Evolutionary conservation across 192 early-diverging fungal genomes (phyloP).

Genomic region (Coemansia interrupta): DNA sequence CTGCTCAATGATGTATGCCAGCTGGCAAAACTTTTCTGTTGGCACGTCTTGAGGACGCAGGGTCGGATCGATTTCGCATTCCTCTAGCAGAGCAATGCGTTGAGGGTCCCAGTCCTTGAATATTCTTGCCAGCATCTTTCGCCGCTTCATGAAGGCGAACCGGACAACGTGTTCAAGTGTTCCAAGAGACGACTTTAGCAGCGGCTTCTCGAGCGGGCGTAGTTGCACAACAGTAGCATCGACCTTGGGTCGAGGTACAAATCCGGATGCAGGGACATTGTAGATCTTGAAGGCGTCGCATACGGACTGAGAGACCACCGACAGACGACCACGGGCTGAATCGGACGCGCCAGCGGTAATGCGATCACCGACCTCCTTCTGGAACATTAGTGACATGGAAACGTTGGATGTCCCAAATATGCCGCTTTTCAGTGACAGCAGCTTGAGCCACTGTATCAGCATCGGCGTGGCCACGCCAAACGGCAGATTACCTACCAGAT

Average conservation of each 20-base stretch:
- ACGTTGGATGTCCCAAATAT: slow-evolving; percentile 56
- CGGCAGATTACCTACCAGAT: slow-evolving; percentile 76
- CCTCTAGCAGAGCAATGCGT: slow-evolving; percentile 45
- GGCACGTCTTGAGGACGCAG: slow-evolving; percentile 63
- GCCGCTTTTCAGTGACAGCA: slow-evolving; percentile 55
- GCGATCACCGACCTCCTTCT: slow-evolving; percentile 71
- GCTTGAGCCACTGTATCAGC: slow-evolving; percentile 68
- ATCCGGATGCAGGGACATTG: slow-evolving; percentile 58
- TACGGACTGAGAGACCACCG: slow-evolving; percentile 68
- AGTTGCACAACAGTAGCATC: slow-evolving; percentile 73
- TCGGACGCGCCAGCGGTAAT: slow-evolving; percentile 57
- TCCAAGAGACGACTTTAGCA: slow-evolving; percentile 50
- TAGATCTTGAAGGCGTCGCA: slow-evolving; percentile 65
- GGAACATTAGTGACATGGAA: slow-evolving; percentile 81
- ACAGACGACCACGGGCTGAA: slow-evolving; percentile 60
- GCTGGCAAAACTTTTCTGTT: slow-evolving; percentile 57
- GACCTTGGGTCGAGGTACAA: slow-evolving; percentile 75
- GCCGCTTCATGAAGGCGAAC: slow-evolving; percentile 65
- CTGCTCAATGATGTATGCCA: slow-evolving; percentile 56
- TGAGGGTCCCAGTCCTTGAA: slow-evolving; percentile 55
- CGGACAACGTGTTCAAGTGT: slow-evolving; percentile 62
- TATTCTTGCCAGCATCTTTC: slow-evolving; percentile 65
- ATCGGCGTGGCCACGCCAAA: slow-evolving; percentile 73
- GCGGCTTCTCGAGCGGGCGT: slow-evolving; percentile 46
- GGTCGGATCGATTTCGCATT: slow-evolving; percentile 55